These are phyloP conservation scores for Pseudogymnoascus sp. DNA, from an alignment of 2,329 filamentous ascomycete genomes.

Conservation along the genomic window DNA sequence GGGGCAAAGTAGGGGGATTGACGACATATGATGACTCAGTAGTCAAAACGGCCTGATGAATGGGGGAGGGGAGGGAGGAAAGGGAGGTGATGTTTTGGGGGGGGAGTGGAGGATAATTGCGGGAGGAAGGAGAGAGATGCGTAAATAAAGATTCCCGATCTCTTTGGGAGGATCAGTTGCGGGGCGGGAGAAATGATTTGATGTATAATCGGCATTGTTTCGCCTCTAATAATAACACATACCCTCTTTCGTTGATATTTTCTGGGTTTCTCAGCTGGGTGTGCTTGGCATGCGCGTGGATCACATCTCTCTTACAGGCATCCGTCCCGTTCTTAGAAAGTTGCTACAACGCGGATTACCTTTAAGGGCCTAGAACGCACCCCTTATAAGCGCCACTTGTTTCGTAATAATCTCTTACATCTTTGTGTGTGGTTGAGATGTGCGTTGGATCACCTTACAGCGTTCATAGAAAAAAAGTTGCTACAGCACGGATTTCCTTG, in stretches of 20 bases:
- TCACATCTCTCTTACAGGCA: neutral
- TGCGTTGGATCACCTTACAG: too few species aligned
- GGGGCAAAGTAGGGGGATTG: neutral
- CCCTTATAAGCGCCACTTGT: neutral
- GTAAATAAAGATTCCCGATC: constrained; percentile 8
- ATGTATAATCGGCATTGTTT: constrained; percentile 10
- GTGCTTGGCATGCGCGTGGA: neutral
- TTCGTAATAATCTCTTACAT: neutral
- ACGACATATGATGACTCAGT: neutral
- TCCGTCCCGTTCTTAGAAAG: neutral
- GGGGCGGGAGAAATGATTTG: constrained; percentile 2
- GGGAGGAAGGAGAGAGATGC: neutral
- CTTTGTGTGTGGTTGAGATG: too few species aligned
- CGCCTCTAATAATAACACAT: constrained; percentile 9
- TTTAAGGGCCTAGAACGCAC: too few species aligned
- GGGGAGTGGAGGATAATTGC: neutral
- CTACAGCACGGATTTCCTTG: too few species aligned
- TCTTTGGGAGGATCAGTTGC: neutral
- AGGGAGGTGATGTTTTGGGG: neutral
- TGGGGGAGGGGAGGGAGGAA: neutral
- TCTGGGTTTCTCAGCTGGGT: neutral
- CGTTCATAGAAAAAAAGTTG: too few species aligned
- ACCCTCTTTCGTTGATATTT: neutral
- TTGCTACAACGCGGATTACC: too few species aligned
- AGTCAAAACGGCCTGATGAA: neutral